These are phyloP conservation scores for Erigeron canadensis DNA, from an alignment of 129 eudicot species.

Conservation along the genomic window DNA sequence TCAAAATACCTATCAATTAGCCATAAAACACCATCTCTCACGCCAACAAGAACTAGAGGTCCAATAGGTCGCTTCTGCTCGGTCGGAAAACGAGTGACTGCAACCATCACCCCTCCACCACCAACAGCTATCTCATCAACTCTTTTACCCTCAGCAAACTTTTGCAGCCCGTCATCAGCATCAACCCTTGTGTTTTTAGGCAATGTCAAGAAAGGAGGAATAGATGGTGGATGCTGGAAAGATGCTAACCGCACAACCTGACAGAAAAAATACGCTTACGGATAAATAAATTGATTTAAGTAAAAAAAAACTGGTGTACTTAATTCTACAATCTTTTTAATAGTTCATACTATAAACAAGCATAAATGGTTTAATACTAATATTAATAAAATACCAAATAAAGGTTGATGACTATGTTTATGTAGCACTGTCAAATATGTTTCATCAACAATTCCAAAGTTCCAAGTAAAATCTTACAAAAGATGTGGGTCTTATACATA, in stretches of 20 bases:
- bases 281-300: slow-evolving; percentile 18
- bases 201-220: slow-evolving; percentile 86
- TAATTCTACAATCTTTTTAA: slow-evolving; percentile 12
- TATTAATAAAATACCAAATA: too few species aligned
- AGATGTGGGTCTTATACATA: neutral
- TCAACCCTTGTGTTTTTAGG: slow-evolving; percentile 78
- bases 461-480: neutral
- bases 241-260: slow-evolving; percentile 97
- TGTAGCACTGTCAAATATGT: neutral
- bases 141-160: slow-evolving; percentile 66
- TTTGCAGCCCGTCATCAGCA: slow-evolving; percentile 58
- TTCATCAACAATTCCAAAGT: neutral
- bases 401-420: too few species aligned
- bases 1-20: slow-evolving; percentile 70
- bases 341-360: neutral
- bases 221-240: slow-evolving; percentile 89
- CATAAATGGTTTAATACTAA: neutral
- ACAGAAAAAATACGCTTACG: slow-evolving; percentile 6
- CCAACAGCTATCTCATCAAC: slow-evolving; percentile 92
- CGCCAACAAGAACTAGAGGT: slow-evolving; percentile 91
- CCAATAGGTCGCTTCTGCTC: slow-evolving; percentile 98
- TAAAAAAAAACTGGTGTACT: neutral
- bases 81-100: slow-evolving; percentile 94
- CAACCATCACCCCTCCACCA: slow-evolving; percentile 97
- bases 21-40: slow-evolving; percentile 96